phyloP scores from a whole-genome alignment of 306 rosid genomes.

The Cicer bijugum region DNA sequence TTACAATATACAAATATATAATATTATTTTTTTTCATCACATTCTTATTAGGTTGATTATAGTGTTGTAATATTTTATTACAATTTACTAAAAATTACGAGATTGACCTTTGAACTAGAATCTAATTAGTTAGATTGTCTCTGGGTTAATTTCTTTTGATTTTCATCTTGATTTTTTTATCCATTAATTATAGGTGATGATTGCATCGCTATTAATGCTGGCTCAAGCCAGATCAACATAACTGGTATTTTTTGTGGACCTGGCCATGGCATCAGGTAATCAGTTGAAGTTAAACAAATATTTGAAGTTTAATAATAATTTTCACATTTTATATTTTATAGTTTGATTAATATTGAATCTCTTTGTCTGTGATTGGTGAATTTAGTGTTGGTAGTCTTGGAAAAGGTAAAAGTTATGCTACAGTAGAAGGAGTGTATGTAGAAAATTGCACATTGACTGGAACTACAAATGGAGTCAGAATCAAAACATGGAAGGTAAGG shows the following conservation, averaged over 20 bases:
- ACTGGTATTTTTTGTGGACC: slow-evolving; percentile 56
- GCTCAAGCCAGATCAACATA: slow-evolving; percentile 50
- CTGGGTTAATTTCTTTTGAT: not conserved
- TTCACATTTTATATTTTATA: not conserved
- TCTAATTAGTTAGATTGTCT: not conserved
- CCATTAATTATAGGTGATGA: slow-evolving; percentile 55
- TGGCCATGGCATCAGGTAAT: slow-evolving; percentile 66
- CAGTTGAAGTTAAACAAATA: not conserved
- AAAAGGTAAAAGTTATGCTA: slow-evolving; percentile 1
- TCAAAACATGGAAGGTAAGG: slow-evolving; percentile 62
- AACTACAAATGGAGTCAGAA: slow-evolving; percentile 57
- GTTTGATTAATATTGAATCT: not conserved
- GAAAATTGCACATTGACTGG: slow-evolving; percentile 40
- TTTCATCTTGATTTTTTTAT: not conserved
- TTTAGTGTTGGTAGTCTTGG: slow-evolving; percentile 64
- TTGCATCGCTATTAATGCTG: slow-evolving; percentile 54
- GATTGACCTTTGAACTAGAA: not conserved
- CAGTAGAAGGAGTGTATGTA: slow-evolving; percentile 57
- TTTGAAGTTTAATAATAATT: not conserved
- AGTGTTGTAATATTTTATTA: not conserved
- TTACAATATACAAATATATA: not conserved
- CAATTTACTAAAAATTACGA: no score
- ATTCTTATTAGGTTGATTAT: not conserved
- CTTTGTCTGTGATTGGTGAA: not conserved
- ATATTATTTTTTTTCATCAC: no score